Evolutionary conservation across 495 filamentous ascomycete species (phyloP), one percentile per base, ranked within the genome.

Genomic region (Neurospora hispaniola): DNA sequence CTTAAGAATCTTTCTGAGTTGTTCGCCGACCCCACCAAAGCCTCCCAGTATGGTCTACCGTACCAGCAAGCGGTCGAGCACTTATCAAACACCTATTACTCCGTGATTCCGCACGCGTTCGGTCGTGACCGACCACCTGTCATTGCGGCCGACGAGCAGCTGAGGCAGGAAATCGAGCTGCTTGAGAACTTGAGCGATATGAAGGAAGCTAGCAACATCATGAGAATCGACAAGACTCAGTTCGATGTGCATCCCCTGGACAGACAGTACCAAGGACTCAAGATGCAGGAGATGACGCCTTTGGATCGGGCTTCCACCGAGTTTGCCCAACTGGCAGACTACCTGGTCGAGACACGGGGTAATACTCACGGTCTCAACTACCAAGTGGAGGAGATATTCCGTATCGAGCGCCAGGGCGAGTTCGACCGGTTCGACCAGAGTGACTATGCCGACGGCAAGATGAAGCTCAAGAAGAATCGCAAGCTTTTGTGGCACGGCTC

Each of bases 401-500:
- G 93, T 12, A 90, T 96, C 68, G 89, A 92, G 72, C 90, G 93
- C 8, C 74, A 86, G n/a, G 92, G 92, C 54, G 94, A 97, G 80
- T 78, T 81, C 18, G 88, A 90, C 0, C 89, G 92, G 4, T 93
- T 94, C 79, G 78, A 86, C 3, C 80, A 86, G n/a, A 88, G 85
- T 5, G 62, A 77, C 0, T 90, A 81, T 74, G 68, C 84, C 39
- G 54, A 62, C 27, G 54, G 54, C 23, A 62, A 35, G 54, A 6
- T 62, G 12, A 77, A 84, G 59, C 73, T 77, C 38, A 69, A 75
- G 18, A 73, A 75, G 70, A 86, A 94, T 75, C 88, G 90, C 40
- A 88, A 90, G 31, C 88, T 96, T 11, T 85, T 97, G 4, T 97
- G 94, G 94, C 94, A 97, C 77, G 93, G 93, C 9, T 91, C 89